A percentile compares a stretch with the other conserved stretches of the same genome.
Evolutionary conservation across 345 rosid species (phyloP).

Genomic region (Schrenkiella parvula): DNA sequence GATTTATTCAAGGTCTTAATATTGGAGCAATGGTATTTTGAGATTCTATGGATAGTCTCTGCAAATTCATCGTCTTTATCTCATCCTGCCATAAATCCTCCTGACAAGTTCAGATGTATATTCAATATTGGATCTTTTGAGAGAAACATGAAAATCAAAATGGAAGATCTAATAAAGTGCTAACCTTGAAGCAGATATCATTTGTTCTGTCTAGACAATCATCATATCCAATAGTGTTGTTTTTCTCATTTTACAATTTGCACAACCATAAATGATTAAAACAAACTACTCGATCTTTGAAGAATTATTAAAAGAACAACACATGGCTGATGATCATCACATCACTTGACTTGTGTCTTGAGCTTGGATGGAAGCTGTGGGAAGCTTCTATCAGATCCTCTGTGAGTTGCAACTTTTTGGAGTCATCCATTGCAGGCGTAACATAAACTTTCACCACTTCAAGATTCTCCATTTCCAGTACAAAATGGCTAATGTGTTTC

Average conservation of each 20-base stretch:
- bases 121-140: no score
- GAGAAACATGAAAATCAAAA: no score
- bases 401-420: background rate
- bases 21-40: no score
- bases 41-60: background rate
- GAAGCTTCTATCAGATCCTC: background rate
- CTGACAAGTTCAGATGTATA: no score
- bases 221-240: no score
- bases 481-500: background rate
- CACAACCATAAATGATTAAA: background rate
- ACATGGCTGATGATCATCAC: background rate
- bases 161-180: no score
- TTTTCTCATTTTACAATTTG: background rate
- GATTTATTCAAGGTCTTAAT: slow-evolving; percentile 43
- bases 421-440: background rate
- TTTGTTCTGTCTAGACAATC: no score
- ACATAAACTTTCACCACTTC: background rate
- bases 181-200: no score
- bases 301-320: background rate
- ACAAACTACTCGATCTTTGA: background rate
- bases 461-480: background rate
- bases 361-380: background rate
- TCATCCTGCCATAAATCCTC: no score
- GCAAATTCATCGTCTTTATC: background rate
- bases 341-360: background rate